phyloP scores from a whole-genome alignment of 1,284 basidiomycete genomes.

The Malassezia globosa region DNA sequence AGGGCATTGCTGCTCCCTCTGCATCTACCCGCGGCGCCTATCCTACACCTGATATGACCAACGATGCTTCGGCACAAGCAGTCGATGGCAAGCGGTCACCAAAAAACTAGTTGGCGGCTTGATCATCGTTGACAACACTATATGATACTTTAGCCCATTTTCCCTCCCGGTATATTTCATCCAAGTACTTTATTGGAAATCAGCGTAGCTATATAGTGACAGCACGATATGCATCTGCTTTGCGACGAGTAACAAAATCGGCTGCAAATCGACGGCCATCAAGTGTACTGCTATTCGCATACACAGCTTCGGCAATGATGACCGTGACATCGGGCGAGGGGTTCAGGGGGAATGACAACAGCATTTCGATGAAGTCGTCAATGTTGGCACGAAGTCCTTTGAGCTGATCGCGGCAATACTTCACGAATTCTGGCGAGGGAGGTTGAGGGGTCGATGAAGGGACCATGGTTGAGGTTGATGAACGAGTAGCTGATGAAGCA shows the following conservation, averaged over 20 bases:
- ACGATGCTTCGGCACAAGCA: too few relatives aligned
- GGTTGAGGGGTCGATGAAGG: constrained; percentile 2
- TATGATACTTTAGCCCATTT: too few relatives aligned
- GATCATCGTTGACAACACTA: too few relatives aligned
- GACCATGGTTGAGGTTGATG: background rate
- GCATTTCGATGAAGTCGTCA: constrained; percentile 48
- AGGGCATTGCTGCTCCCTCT: too few relatives aligned
- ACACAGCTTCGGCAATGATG: constrained; percentile 53
- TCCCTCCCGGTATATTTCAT: too few relatives aligned
- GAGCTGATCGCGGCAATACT: constrained; percentile 77
- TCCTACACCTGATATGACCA: too few relatives aligned
- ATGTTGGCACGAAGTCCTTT: constrained; percentile 57
- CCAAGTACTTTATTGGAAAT: too few relatives aligned
- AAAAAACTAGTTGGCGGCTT: too few relatives aligned
- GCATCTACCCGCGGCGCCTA: too few relatives aligned
- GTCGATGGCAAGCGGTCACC: too few relatives aligned
- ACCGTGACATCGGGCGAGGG: constrained; percentile 43
- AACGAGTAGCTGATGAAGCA: background rate
- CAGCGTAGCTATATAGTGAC: constrained; percentile 9
- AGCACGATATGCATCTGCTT: constrained; percentile 48
- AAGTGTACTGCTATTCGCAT: constrained; percentile 81
- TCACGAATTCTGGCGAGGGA: constrained; percentile 65
- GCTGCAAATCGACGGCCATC: constrained; percentile 86
- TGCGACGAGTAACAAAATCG: constrained; percentile 76
- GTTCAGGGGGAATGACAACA: constrained; percentile 48